These are phyloP conservation scores for Kluyveromyces sp. DNA, from an alignment of 1,139 yeast species.

Conservation along the genomic window DNA sequence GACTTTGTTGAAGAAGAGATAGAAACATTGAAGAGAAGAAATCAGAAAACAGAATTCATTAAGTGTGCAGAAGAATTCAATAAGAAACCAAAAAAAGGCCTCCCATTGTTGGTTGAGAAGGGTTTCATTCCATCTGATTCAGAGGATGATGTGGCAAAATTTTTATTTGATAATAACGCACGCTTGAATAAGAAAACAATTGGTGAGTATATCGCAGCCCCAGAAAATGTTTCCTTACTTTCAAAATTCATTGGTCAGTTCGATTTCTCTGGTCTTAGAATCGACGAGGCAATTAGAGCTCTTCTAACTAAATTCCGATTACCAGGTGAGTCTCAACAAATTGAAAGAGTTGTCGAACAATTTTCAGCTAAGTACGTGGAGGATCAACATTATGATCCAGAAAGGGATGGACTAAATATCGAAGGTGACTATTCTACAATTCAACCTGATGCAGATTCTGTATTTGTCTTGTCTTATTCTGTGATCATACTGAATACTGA, in stretches of 20 bases:
- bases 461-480: conserved; percentile 65
- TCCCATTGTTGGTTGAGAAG: conserved; percentile 50
- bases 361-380: conserved; percentile 76
- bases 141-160: conserved; percentile 58
- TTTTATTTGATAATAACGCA: conserved; percentile 71
- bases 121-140: conserved; percentile 58
- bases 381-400: conserved; percentile 39
- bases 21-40: conserved; percentile 36
- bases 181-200: conserved; percentile 78
- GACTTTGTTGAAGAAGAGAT: conserved; percentile 12
- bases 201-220: conserved; percentile 81
- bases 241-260: conserved; percentile 59
- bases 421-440: conserved; percentile 43
- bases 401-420: conserved; percentile 19
- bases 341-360: conserved; percentile 81
- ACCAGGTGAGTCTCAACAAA: conserved; percentile 97
- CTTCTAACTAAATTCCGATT: conserved; percentile 77
- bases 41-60: conserved; percentile 64
- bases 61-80: conserved; percentile 69
- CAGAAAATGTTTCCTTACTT: conserved; percentile 54
- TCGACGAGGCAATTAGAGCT: conserved; percentile 87
- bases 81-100: conserved; percentile 68
- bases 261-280: conserved; percentile 70
- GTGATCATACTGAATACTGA: conserved; percentile 75
- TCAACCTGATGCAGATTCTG: conserved; percentile 64